phyloP scores from a whole-genome alignment of 257 asterid species.

The Salvia hispanica region DNA sequence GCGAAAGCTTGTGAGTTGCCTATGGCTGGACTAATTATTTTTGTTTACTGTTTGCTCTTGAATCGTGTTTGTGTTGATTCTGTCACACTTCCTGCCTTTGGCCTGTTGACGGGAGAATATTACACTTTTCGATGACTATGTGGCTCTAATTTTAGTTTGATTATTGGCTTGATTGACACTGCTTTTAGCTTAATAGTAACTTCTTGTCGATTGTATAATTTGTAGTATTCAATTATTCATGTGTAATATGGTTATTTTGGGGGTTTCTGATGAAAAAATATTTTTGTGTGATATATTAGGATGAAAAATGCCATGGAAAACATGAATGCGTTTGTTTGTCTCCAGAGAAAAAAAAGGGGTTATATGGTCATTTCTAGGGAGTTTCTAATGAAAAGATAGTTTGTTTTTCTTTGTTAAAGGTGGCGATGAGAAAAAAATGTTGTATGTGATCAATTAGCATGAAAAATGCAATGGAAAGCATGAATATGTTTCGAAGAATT shows the following conservation, averaged over 20 bases:
- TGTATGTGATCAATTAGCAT: background rate
- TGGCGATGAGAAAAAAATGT: background rate
- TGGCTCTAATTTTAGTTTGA: background rate
- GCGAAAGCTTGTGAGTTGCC: background rate
- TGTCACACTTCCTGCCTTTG: too few species aligned
- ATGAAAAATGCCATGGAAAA: background rate
- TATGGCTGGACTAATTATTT: background rate
- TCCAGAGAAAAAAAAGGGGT: too few species aligned
- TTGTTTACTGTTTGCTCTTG: background rate
- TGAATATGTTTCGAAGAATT: background rate
- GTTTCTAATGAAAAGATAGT: too few species aligned
- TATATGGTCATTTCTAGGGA: too few species aligned
- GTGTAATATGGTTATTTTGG: background rate
- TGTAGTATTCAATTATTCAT: background rate
- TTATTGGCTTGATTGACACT: slow-evolving; percentile 3
- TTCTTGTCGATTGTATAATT: background rate
- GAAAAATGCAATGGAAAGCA: background rate
- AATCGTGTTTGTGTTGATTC: background rate
- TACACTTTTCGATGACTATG: background rate
- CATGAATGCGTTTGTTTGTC: background rate
- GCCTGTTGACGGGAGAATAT: background rate
- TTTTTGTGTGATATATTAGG: background rate
- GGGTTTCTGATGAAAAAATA: background rate
- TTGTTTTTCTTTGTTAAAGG: too few species aligned
- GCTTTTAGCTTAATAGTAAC: background rate